Evolutionary conservation across 1,284 basidiomycete species (phyloP).

Genomic region (Sphaerobolus stellatus): DNA sequence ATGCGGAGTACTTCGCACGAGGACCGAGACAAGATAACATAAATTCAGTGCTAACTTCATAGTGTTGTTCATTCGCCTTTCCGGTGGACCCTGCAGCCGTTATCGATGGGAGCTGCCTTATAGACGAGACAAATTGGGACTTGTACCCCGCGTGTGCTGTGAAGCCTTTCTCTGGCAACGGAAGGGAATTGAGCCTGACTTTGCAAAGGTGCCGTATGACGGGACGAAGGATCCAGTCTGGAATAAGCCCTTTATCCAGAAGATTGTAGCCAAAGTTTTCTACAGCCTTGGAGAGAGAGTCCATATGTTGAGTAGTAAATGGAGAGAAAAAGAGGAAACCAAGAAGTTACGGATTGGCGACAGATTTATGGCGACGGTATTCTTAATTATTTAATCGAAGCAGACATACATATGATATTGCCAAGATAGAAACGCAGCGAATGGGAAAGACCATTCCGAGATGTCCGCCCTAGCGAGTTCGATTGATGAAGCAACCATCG

Average conservation of each 20-base stretch:
- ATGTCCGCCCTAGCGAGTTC: too few relatives aligned
- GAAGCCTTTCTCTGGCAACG: neutral
- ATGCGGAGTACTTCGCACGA: constrained; percentile 69
- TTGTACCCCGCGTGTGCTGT: constrained; percentile 4
- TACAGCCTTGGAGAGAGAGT: too few relatives aligned
- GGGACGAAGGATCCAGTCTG: constrained; percentile 61
- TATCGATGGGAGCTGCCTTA: constrained; percentile 1
- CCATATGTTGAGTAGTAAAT: too few relatives aligned
- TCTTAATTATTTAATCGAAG: too few relatives aligned
- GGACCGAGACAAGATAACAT: constrained; percentile 65
- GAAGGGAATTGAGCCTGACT: constrained; percentile 36
- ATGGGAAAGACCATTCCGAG: too few relatives aligned
- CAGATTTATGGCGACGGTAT: too few relatives aligned
- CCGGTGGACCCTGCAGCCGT: constrained; percentile 29
- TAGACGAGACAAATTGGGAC: neutral
- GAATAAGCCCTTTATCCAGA: constrained; percentile 44
- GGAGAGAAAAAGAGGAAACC: too few relatives aligned
- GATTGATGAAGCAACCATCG: too few relatives aligned
- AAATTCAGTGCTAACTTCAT: constrained; percentile 71
- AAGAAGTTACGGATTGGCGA: too few relatives aligned
- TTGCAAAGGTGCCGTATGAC: constrained; percentile 60
- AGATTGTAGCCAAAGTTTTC: constrained; percentile 2
- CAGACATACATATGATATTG: too few relatives aligned
- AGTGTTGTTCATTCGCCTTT: constrained; percentile 79
- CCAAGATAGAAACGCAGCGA: too few relatives aligned